A percentile compares a stretch with the other conserved stretches of the same genome.
These are phyloP conservation scores for Fusarium napiforme DNA, from an alignment of 2,329 filamentous ascomycete genomes.

Conservation along the genomic window DNA sequence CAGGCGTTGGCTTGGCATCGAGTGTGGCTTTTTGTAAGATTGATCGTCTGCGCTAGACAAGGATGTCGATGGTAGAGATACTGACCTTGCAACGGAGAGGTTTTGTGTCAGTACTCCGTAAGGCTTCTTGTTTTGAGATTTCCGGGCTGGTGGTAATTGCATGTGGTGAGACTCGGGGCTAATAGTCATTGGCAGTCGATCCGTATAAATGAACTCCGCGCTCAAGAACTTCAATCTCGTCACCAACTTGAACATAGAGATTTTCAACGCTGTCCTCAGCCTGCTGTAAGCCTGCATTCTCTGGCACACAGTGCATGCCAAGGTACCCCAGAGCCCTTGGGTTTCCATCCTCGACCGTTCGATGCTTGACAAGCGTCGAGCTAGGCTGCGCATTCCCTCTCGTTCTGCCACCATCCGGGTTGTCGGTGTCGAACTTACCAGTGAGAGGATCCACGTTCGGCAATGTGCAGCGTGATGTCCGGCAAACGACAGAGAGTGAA, in stretches of 20 bases:
- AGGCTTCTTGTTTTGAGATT: neutral
- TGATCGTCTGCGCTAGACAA: neutral
- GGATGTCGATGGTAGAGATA: neutral
- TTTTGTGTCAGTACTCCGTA: neutral
- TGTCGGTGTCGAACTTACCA: constrained; percentile 15
- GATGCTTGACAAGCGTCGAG: constrained; percentile 36
- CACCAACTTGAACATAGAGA: constrained; percentile 40
- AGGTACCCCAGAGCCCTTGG: constrained; percentile 43
- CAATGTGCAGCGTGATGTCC: constrained; percentile 34
- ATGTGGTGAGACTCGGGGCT: neutral
- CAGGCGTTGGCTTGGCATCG: neutral
- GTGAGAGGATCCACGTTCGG: constrained; percentile 29
- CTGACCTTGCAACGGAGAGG: neutral
- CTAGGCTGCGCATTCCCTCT: constrained; percentile 44
- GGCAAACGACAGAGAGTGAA: constrained; percentile 27
- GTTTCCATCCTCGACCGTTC: constrained; percentile 44
- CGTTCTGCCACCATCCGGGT: constrained; percentile 2
- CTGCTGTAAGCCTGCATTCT: constrained; percentile 29
- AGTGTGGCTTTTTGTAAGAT: neutral
- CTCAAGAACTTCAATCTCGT: constrained; percentile 46
- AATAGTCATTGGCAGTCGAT: constrained; percentile 45
- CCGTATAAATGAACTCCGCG: constrained; percentile 43
- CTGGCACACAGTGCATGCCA: constrained; percentile 47
- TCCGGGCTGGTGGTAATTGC: neutral
- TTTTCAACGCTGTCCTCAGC: neutral